Percentiles rank a stretch among this genome's conserved stretches.
Conservation (phyloP, 176 grass and related monocot species). For the Hordeum marinum region DNA sequence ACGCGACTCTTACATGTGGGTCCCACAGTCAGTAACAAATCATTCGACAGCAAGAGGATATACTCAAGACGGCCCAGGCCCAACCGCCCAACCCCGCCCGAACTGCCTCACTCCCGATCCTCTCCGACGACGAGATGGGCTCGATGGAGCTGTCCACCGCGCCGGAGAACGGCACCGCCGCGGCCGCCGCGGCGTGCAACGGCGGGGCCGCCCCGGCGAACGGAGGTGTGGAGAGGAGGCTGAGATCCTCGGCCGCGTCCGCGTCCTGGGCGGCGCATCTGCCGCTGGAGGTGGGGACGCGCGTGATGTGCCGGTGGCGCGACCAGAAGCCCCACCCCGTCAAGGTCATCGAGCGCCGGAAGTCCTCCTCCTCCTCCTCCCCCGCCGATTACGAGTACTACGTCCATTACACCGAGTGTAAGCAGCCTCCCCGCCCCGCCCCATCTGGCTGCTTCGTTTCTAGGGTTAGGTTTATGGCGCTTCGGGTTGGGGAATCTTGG, state of each 20-base stretch:
- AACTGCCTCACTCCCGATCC: neutral
- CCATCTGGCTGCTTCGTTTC: constrained; percentile 7
- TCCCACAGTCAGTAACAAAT: neutral
- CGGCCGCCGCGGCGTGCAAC: constrained; percentile 38
- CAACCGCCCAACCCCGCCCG: constrained; percentile 6
- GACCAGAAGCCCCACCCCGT: constrained; percentile 95
- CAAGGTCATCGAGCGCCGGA: constrained; percentile 96
- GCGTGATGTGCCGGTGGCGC: constrained; percentile 96
- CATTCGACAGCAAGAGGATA: neutral
- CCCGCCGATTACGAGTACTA: constrained; percentile 93
- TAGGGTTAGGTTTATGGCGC: constrained; percentile 39
- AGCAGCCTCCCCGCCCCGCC: neutral
- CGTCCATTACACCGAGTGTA: constrained; percentile 97
- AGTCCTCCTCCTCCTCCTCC: constrained; percentile 30
- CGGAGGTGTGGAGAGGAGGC: constrained; percentile 46
- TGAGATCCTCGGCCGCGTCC: constrained; percentile 30
- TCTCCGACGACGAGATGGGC: constrained; percentile 58
- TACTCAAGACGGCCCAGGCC: constrained; percentile 18
- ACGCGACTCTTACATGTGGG: neutral
- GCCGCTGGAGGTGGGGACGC: constrained; percentile 89
- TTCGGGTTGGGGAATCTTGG: neutral
- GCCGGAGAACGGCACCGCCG: constrained; percentile 54
- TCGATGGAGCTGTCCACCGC: constrained; percentile 69
- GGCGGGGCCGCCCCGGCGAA: constrained; percentile 35
- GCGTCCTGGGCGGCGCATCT: constrained; percentile 24